phyloP scores from a whole-genome alignment of 495 filamentous ascomycete species.

The Entonaema liquescens region DNA sequence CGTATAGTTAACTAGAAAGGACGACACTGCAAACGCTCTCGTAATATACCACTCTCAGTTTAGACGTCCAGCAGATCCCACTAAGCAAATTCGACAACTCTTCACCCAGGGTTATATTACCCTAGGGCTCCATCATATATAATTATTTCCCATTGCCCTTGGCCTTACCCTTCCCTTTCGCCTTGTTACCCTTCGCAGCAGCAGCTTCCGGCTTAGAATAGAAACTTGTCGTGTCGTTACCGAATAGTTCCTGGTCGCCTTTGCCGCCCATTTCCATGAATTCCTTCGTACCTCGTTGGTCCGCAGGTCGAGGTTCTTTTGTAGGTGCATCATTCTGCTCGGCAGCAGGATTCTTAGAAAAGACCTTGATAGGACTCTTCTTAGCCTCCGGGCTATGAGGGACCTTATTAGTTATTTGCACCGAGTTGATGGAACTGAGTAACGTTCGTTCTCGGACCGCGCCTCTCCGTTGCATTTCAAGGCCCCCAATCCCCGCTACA shows the following conservation, averaged over 20 bases:
- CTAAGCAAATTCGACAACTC: not conserved
- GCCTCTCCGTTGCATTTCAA: slow-evolving; percentile 88
- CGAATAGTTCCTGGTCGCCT: slow-evolving; percentile 81
- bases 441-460: slow-evolving; percentile 83
- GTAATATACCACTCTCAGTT: slow-evolving; percentile 2
- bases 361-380: slow-evolving; percentile 74
- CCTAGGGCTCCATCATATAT: not conserved
- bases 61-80: not conserved
- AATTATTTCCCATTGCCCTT: slow-evolving; percentile 28
- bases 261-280: slow-evolving; percentile 84
- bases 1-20: not conserved
- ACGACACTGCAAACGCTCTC: not conserved
- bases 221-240: slow-evolving; percentile 64
- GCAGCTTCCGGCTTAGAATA: slow-evolving; percentile 52
- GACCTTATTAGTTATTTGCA: slow-evolving; percentile 71
- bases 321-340: slow-evolving; percentile 30
- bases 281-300: slow-evolving; percentile 71
- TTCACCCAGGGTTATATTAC: slow-evolving; percentile 5
- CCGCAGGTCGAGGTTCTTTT: slow-evolving; percentile 69
- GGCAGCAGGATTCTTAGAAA: slow-evolving; percentile 71
- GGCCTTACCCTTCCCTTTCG: slow-evolving; percentile 44
- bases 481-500: slow-evolving; percentile 77
- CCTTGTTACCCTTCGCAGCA: slow-evolving; percentile 42
- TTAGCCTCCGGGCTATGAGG: slow-evolving; percentile 59
- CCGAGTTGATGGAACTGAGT: slow-evolving; percentile 81